These are phyloP conservation scores for Fonsecaea multimorphosa DNA, from an alignment of 2,329 filamentous ascomycete species.

Conservation along the genomic window DNA sequence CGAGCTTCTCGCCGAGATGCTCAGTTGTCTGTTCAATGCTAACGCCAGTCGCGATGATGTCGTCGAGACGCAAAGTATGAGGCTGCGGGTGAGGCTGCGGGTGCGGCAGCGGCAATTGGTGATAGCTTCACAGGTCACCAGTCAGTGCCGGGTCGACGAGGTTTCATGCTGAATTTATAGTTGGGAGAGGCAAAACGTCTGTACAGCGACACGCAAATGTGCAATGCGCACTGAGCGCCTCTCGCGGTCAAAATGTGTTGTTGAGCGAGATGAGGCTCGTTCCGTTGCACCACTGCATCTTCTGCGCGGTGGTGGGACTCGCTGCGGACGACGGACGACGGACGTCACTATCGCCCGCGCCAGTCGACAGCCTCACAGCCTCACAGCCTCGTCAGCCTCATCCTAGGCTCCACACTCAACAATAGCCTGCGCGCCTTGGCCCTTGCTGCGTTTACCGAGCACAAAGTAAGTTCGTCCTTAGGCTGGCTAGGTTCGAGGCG, in stretches of 20 bases:
- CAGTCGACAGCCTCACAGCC: neutral
- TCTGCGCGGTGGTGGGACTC: neutral
- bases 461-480: no score
- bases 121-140: slow-evolving; percentile 9
- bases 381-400: neutral
- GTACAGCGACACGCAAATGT: neutral
- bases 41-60: neutral
- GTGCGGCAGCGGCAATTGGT: no score
- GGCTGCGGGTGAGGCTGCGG: neutral
- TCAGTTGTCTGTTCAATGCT: slow-evolving; percentile 1
- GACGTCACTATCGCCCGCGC: neutral
- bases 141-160: neutral
- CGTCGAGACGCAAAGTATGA: neutral
- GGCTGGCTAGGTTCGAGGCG: no score
- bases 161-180: neutral
- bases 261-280: neutral
- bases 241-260: slow-evolving; percentile 6
- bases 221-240: neutral
- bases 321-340: neutral
- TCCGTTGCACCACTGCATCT: neutral
- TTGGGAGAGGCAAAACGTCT: neutral
- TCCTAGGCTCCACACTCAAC: neutral
- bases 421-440: no score
- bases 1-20: neutral
- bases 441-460: no score